Evolutionary conservation across 2,329 filamentous ascomycete genomes (phyloP).

Genomic region (Hypoxylon sp.): DNA sequence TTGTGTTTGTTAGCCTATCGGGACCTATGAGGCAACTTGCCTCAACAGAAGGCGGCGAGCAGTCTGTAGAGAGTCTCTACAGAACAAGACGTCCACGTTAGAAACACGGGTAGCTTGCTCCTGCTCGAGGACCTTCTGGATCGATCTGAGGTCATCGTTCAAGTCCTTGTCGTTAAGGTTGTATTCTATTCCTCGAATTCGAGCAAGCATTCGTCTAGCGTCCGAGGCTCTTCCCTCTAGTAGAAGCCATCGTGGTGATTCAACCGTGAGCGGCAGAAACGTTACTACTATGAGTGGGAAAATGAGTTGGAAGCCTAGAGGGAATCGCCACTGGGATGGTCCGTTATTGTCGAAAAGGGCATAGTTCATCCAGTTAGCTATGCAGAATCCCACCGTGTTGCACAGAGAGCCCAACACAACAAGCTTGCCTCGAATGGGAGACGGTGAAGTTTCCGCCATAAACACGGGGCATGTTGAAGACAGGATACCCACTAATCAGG

Average conservation of each 20-base stretch:
- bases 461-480: constrained; percentile 54
- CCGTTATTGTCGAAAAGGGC: constrained; percentile 55
- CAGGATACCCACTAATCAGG: constrained; percentile 29
- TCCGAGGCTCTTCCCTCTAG: constrained; percentile 48
- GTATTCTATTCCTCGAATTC: constrained; percentile 20
- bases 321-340: constrained; percentile 57
- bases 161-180: constrained; percentile 44
- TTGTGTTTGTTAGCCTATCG: neutral
- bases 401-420: constrained; percentile 49
- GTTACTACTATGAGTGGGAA: constrained; percentile 53
- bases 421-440: constrained; percentile 51
- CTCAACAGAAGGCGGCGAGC: constrained; percentile 29
- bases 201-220: constrained; percentile 49
- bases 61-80: constrained; percentile 23
- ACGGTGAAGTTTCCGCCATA: constrained; percentile 55
- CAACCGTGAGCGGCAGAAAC: constrained; percentile 52
- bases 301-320: constrained; percentile 61
- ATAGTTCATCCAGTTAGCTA: constrained; percentile 57
- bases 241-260: constrained; percentile 52
- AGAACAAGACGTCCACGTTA: constrained; percentile 19
- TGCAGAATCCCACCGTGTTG: constrained; percentile 32
- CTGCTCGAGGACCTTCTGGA: constrained; percentile 51
- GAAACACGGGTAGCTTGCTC: constrained; percentile 42
- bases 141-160: constrained; percentile 47
- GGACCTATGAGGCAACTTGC: constrained; percentile 16